Evolutionary conservation across 1,284 basidiomycete genomes (phyloP).

Genomic region (Violaceomyces palustris): DNA sequence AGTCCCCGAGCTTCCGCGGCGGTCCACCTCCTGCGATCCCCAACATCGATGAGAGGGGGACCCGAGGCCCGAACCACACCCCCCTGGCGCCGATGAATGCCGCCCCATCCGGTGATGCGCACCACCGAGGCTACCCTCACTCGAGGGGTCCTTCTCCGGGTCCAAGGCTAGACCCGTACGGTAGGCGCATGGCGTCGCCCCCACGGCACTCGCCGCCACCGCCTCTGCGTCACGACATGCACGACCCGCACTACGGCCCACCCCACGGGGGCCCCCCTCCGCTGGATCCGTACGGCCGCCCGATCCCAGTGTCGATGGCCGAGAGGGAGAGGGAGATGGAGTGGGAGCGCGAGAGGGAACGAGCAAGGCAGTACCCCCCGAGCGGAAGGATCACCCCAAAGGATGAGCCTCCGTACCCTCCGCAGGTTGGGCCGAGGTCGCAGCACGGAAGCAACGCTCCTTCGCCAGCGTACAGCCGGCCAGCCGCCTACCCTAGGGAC

Average conservation of each 20-base stretch:
- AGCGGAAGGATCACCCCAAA: slow-evolving; percentile 31
- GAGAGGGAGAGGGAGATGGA: slow-evolving; percentile 32
- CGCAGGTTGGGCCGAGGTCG: too few species aligned
- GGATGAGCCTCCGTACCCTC: slow-evolving; percentile 21
- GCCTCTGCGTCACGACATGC: slow-evolving; percentile 10
- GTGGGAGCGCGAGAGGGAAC: slow-evolving; percentile 28
- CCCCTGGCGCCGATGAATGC: slow-evolving; percentile 10
- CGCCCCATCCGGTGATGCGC: neutral
- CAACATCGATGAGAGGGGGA: slow-evolving; percentile 31
- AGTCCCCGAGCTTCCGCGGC: slow-evolving; percentile 35
- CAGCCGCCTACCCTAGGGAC: slow-evolving; percentile 25
- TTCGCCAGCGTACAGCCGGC: slow-evolving; percentile 25
- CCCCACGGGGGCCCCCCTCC: slow-evolving; percentile 15
- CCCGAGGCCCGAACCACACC: slow-evolving; percentile 14
- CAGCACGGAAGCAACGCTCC: slow-evolving; percentile 33
- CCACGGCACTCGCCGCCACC: slow-evolving; percentile 24
- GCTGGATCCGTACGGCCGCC: slow-evolving; percentile 25
- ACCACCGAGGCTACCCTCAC: slow-evolving; percentile 18
- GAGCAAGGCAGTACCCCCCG: slow-evolving; percentile 21
- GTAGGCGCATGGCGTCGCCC: slow-evolving; percentile 21
- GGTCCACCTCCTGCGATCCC: slow-evolving; percentile 23
- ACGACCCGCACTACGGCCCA: slow-evolving; percentile 9
- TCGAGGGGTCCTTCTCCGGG: slow-evolving; percentile 28
- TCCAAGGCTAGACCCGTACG: slow-evolving; percentile 19
- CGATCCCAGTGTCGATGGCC: slow-evolving; percentile 16